Base-by-base conservation (phyloP, 2,329 filamentous ascomycete species). In the Beauveria rudraprayagi region DNA sequence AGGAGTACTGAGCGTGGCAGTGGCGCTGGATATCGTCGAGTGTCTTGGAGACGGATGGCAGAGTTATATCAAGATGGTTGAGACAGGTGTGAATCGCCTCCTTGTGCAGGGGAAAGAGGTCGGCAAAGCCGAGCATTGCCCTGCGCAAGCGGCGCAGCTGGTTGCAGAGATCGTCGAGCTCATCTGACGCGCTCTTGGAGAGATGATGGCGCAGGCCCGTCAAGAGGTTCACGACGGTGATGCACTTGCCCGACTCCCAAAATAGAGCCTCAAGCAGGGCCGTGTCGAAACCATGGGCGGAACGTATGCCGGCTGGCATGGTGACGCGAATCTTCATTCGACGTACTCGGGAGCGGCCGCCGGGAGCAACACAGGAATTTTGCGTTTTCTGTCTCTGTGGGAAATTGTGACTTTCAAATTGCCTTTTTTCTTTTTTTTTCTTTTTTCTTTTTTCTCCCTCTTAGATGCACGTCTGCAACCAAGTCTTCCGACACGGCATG, bases 61-160 rank as follows among this genome's bases (percentile, higher is more conserved):
- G 47, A 9, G 28, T 41, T 28, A 52, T 53, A 14, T 61, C 60
- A 40, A 61, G 26, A 28, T 61, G 53, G 28, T 61, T 61, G 17
- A 61, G 54, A 2, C 26, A 52, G 34, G 11, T 6, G 17, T 40
- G 26, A n/a, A 61, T 34, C 3, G 53, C 24, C 19, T 30, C 19
- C 24, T 19, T 14, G 47, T 61, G 22, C 9, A 61, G 46, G 5
- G 60, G 60, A 17, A 61, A 61, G 22, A 56, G 22, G 54, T 61
- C 60, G n/a, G 53, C 60, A 28, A 61, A 37, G 19, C 19, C 47
- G n/a, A 61, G 53, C 60, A 61, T 56, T 34, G 53, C 40, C 8
- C 14, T 26, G 28, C 60, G 60, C 34, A 47, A 22, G 8, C 7
- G 4, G 14, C 46, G 11, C 11, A 61, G n/a, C 19, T 46, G 19